These are phyloP conservation scores for Arachnomyces sp. DNA, from an alignment of 2,329 filamentous ascomycete genomes.

Conservation along the genomic window DNA sequence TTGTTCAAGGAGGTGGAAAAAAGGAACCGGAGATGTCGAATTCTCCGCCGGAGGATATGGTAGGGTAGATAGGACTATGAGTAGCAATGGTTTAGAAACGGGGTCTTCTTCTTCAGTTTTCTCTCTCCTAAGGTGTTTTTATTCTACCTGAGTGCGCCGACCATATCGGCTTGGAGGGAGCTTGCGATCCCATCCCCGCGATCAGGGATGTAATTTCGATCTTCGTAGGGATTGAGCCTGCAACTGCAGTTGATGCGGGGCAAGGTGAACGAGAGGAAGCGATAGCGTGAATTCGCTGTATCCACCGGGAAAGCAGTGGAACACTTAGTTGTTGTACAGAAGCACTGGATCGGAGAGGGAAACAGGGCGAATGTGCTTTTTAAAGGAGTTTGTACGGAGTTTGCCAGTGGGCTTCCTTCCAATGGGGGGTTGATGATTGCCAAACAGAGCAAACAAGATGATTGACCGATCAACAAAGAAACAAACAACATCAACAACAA, in stretches of 20 bases:
- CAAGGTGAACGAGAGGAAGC: slow-evolving; percentile 3
- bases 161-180: slow-evolving; percentile 22
- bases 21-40: slow-evolving; percentile 69
- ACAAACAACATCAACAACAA: slow-evolving; percentile 2
- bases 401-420: too few relatives aligned
- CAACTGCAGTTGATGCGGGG: slow-evolving; percentile 1
- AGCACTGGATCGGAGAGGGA: background rate
- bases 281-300: background rate
- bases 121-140: slow-evolving; percentile 1
- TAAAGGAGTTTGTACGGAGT: too few relatives aligned
- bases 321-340: background rate
- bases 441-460: slow-evolving; percentile 14
- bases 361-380: slow-evolving; percentile 1
- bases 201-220: slow-evolving; percentile 1
- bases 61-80: slow-evolving; percentile 57
- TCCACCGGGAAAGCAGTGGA: too few relatives aligned
- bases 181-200: slow-evolving; percentile 23
- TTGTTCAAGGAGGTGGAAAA: slow-evolving; percentile 89
- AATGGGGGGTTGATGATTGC: background rate
- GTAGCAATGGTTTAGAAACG: background rate
- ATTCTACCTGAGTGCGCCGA: slow-evolving; percentile 28
- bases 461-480: background rate
- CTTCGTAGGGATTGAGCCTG: background rate
- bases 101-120: background rate
- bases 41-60: slow-evolving; percentile 52